Conservation (phyloP, 169 alveolate genomes). For the Theileria orientalis region DNA sequence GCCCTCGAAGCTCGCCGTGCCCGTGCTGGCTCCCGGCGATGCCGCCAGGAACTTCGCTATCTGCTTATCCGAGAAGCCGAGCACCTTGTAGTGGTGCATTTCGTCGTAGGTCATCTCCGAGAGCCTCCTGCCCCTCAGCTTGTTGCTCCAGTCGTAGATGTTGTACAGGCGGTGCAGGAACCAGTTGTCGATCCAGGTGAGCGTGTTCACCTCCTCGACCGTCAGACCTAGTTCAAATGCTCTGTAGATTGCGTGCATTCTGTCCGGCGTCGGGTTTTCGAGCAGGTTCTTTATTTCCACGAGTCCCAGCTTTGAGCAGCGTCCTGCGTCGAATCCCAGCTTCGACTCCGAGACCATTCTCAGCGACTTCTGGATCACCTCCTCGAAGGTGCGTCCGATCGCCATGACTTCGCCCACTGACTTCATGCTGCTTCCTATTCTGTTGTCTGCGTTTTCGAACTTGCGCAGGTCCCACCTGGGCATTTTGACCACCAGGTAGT, state of each 20-base stretch:
- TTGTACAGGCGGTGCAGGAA: constrained; percentile 78
- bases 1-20: background rate
- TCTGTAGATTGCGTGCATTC: constrained; percentile 80
- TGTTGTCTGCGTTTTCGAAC: constrained; percentile 78
- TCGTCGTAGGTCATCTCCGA: constrained; percentile 51
- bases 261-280: constrained; percentile 72
- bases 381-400: constrained; percentile 87
- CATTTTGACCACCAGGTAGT: constrained; percentile 82
- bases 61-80: constrained; percentile 81
- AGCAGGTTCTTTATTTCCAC: constrained; percentile 45
- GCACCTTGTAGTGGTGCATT: constrained; percentile 63
- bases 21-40: constrained; percentile 23
- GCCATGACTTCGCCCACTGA: constrained; percentile 90
- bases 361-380: constrained; percentile 86
- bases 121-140: constrained; percentile 20
- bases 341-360: constrained; percentile 73
- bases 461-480: constrained; percentile 88
- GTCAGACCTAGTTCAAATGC: constrained; percentile 79
- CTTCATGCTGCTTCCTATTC: constrained; percentile 82
- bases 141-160: constrained; percentile 52
- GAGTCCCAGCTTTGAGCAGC: constrained; percentile 25
- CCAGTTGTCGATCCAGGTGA: constrained; percentile 83
- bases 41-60: constrained; percentile 56
- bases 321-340: constrained; percentile 68
- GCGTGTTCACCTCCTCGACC: constrained; percentile 74